These are phyloP conservation scores for Apiospora saccharicola DNA, from an alignment of 2,329 filamentous ascomycete genomes.

Conservation along the genomic window DNA sequence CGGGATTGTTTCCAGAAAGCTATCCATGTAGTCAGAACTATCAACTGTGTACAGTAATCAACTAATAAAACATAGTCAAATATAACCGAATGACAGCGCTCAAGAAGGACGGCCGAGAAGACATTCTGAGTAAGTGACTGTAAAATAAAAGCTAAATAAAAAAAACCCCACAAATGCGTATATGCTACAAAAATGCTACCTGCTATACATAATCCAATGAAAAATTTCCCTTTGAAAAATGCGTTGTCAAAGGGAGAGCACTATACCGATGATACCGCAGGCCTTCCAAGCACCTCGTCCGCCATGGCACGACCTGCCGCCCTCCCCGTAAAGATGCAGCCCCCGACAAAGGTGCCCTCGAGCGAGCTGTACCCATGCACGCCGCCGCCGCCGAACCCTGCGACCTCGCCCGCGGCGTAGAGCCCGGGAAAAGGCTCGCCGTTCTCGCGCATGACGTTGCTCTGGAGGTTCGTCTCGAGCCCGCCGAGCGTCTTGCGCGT, in stretches of 20 bases:
- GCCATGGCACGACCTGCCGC: slow-evolving; percentile 63
- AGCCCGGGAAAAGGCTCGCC: slow-evolving; percentile 60
- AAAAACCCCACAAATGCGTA: background rate
- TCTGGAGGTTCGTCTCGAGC: slow-evolving; percentile 65
- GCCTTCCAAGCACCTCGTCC: slow-evolving; percentile 48
- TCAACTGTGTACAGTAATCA: background rate
- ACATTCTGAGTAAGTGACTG: background rate
- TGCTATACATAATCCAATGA: too few relatives aligned
- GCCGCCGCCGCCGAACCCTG: slow-evolving; percentile 68
- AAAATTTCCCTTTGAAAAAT: background rate
- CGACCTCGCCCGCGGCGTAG: slow-evolving; percentile 67
- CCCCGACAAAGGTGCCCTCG: slow-evolving; percentile 68
- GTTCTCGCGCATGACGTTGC: slow-evolving; percentile 59
- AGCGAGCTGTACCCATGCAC: slow-evolving; percentile 69
- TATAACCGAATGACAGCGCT: background rate
- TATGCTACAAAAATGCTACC: background rate
- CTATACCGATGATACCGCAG: background rate
- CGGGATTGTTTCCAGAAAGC: too few relatives aligned
- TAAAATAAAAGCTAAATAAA: background rate
- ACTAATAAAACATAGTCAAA: background rate
- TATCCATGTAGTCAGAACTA: background rate
- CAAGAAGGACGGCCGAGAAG: background rate
- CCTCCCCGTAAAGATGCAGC: slow-evolving; percentile 68
- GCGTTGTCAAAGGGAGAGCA: background rate
- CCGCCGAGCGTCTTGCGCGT: slow-evolving; percentile 68